phyloP scores from a whole-genome alignment of 1,284 basidiomycete genomes.

The Boletus semigastroideus region DNA sequence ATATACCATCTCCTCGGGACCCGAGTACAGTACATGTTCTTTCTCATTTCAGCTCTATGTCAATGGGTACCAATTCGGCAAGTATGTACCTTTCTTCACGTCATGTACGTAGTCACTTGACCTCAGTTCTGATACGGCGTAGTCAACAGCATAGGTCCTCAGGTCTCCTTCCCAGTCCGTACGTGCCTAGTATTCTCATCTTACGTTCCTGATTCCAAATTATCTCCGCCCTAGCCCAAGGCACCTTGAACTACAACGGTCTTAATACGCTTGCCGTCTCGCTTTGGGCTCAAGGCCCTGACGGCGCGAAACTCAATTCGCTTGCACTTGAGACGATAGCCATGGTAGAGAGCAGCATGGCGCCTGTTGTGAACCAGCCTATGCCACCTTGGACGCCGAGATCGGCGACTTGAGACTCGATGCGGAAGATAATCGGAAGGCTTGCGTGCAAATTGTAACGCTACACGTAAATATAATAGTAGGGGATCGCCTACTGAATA shows the following conservation, averaged over 20 bases:
- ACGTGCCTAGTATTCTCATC: constrained; percentile 3
- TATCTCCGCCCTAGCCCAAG: constrained; percentile 39
- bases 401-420: constrained; percentile 16
- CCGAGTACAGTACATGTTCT: background rate
- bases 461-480: background rate
- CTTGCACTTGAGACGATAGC: constrained; percentile 39
- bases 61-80: constrained; percentile 32
- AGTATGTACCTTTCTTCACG: constrained; percentile 12
- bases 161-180: constrained; percentile 29
- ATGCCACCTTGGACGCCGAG: constrained; percentile 39
- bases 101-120: background rate
- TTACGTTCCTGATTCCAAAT: constrained; percentile 2
- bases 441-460: background rate
- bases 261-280: constrained; percentile 48
- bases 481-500: background rate
- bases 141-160: constrained; percentile 28
- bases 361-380: constrained; percentile 39
- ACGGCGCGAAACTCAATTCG: constrained; percentile 42
- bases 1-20: background rate
- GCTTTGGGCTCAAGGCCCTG: constrained; percentile 42
- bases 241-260: constrained; percentile 50
- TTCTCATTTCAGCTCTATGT: constrained; percentile 23
- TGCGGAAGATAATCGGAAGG: background rate
- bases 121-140: background rate
- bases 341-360: constrained; percentile 42